Evolutionary conservation across 371 early-diverging fungal genomes (phyloP).

Genomic region (Circinella umbellata): DNA sequence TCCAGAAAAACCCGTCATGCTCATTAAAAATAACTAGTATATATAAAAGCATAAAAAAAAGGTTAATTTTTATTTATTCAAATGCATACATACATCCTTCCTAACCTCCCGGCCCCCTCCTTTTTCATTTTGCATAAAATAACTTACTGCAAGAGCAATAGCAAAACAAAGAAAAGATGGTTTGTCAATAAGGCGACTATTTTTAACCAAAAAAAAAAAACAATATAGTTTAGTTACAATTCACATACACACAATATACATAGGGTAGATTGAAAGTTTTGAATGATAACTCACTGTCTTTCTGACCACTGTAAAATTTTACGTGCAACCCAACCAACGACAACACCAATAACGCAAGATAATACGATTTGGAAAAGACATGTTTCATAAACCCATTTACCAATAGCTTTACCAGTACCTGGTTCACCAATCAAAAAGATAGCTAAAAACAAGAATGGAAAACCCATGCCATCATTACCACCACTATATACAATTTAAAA

Average conservation of each 20-base stretch:
- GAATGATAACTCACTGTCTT: constrained; percentile 45
- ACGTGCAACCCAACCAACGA: constrained; percentile 80
- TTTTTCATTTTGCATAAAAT: neutral
- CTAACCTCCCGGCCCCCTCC: too few relatives aligned
- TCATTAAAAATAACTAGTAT: constrained; percentile 73
- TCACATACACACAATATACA: neutral
- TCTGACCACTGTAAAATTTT: constrained; percentile 80
- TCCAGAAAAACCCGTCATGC: constrained; percentile 78
- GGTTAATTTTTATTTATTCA: constrained; percentile 6
- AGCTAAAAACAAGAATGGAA: constrained; percentile 88
- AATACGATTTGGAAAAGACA: constrained; percentile 81
- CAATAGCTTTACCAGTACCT: constrained; percentile 68
- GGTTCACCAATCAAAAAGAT: constrained; percentile 70
- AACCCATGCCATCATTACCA: constrained; percentile 86
- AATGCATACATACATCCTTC: too few relatives aligned
- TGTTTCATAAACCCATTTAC: constrained; percentile 78
- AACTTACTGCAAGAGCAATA: constrained; percentile 83
- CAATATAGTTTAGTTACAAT: neutral
- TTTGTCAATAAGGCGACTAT: constrained; percentile 86
- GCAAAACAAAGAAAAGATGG: constrained; percentile 90
- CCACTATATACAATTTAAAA: constrained; percentile 49
- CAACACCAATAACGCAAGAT: constrained; percentile 77
- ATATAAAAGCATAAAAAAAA: constrained; percentile 77
- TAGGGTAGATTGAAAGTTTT: too few relatives aligned
- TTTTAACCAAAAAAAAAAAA: neutral